Base-by-base conservation (phyloP, 768 basidiomycete species). In the Pleurotus tuoliensis region DNA sequence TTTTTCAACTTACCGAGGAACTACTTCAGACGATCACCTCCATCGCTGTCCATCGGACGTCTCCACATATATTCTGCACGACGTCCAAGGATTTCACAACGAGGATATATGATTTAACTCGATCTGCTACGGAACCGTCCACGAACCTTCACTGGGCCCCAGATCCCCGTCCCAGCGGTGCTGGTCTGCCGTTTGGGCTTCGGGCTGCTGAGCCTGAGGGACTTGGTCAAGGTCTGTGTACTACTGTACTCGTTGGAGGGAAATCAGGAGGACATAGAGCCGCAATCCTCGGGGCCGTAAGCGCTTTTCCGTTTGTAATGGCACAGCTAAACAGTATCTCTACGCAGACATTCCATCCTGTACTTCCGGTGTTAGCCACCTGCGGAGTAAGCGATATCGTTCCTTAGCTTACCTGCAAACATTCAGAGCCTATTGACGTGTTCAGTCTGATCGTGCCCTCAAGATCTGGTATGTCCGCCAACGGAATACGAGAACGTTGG, bases 261-360 rank as follows among this genome's bases (percentile, higher is more conserved):
- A 77, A 82, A 55, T 85, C 88, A 30, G 90, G 87, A 4, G 90
- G 90, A 0, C 90, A 92, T 64, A 67, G 78, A 53, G 88, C 81
- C 53, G 84, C 87, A 38, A 87, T 92, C 15, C 68, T 88, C 1
- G 77, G 76, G 49, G 86, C 88, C 18, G 88, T 86, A 62, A 60
- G 79, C 64, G 52, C 16, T 1, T 39, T 44, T 41, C 40, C 15
- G 53, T 45, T 22, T 53, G 56, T 25, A 54, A 37, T 25, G 12
- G 55, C 45, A 47, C 39, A 44, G 22, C 20, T 47, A 39, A 20
- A 9, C 47, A 39, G 24, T 44, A 20, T 22, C 43, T 41, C 15
- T 47, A 13, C 30, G 8, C 30, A 90, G 88, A 81, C 84, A 24
- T 92, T 92, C 68, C 87, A 92, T 65, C 77, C 82, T 0, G 69